Base-by-base conservation (phyloP, 116 monocot species). In the Papilionanthe hybrid region DNA sequence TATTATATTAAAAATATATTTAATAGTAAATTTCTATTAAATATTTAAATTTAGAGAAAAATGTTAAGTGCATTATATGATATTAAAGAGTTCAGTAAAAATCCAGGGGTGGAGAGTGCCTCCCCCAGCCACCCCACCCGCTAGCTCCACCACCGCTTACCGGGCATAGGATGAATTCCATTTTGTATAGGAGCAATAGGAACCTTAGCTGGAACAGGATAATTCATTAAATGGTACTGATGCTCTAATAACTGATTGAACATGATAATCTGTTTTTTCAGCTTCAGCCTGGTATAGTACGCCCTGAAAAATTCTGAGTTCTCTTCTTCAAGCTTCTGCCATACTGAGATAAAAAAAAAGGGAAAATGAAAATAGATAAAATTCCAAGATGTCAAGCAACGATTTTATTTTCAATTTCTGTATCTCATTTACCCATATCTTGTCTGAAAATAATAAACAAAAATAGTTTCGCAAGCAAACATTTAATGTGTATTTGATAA, bases 311-410 rank as follows among this genome's bases (percentile, higher is more conserved):
- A 99, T 15, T 95, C 95, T 7, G 92, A 77, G 81, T 99, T 99
- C 84, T 95, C 95, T 81, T 95, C 98, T 86, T 99, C 95, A 77
- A 99, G 81, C 82, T 99, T 99, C 87, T 99, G 95, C 99, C 99
- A 99, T 85, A 99, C 99, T 99, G 85, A 77, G 82, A 41, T 47
- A 13, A 82, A 0, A 69, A 43, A 42, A 73, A 44, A 8, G 7
- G 44, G 8, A 15, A 53, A 53, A 53, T 17, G 53, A 53, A 73
- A 73, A 44, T 73, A 73, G 73, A 73, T 8, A 37, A 32, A 5
- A 69, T 30, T 69, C 12, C 29, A 37, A 69, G 69, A 69, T 37
- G 53, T 53, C 5, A 69, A 69, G 15, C 0, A 17, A 1, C 23
- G 15, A 15, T 69, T 69, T 37, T 37, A 25, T 63, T 63, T 63